A percentile compares a stretch with the other conserved stretches of the same genome.
Conservation (phyloP, 169 alveolate genomes). For the Cryptosporidium viatorum region DNA sequence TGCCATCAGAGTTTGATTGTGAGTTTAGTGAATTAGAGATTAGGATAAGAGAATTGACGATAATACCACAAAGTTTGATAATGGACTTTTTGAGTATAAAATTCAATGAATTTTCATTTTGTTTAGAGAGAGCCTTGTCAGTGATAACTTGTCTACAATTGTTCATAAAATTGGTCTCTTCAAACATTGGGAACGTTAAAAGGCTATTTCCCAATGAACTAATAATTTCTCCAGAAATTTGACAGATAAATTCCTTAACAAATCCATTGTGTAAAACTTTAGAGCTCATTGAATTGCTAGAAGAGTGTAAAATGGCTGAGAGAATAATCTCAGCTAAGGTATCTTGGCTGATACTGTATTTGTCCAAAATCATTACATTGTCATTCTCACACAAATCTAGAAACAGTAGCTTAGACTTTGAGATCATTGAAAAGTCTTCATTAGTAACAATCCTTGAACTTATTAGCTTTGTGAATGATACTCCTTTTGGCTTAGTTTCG, state of each 20-base stretch:
- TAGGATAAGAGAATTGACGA: not conserved
- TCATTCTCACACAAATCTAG: conserved; percentile 19
- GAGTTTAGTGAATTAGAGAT: not conserved
- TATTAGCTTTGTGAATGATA: not conserved
- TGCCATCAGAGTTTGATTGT: not conserved
- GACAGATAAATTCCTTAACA: conserved; percentile 10
- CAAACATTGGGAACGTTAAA: not conserved
- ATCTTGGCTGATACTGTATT: conserved; percentile 16
- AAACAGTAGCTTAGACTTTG: not conserved
- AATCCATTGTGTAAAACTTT: conserved; percentile 15
- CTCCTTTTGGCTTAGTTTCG: conserved; percentile 16
- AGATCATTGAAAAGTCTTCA: not conserved
- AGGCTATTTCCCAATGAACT: not conserved
- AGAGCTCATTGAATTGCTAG: conserved; percentile 29
- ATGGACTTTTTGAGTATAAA: conserved; percentile 10
- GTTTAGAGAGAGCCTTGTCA: not conserved
- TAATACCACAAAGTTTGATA: conserved; percentile 10
- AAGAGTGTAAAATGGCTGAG: not conserved
- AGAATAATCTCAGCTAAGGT: conserved; percentile 48
- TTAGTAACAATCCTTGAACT: not conserved
- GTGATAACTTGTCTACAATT: not conserved
- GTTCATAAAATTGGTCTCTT: not conserved
- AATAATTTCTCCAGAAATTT: conserved; percentile 10
- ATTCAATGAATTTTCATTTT: not conserved
- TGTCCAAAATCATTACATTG: not conserved